Evolutionary conservation across 352 stramenopile genomes (phyloP), one percentile per base, ranked within the genome.

Genomic region (Pythium guiyangense): DNA sequence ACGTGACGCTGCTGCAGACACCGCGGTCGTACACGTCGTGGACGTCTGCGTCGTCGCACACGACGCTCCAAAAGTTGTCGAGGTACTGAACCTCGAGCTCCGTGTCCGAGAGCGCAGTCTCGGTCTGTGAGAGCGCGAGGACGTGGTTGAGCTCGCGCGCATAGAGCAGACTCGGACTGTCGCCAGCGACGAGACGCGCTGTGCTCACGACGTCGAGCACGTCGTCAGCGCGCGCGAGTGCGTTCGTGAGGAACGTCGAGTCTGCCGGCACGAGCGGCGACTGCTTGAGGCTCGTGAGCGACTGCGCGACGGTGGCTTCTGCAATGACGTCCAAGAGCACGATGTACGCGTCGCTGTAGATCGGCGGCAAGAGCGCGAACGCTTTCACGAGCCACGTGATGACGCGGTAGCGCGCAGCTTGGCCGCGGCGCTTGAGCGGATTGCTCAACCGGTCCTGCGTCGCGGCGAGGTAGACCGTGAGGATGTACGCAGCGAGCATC

Each of bases 321-420:
- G 84, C 83, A 47, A 94, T 73, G 10, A 95, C 49, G 59, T 95
- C 84, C 8, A 94, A 58, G 17, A 95, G 58, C 9, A 78, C 64
- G 39, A 95, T 86, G 60, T 88, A 92, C 11, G 86, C 90, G 65
- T 95, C 86, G 49, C 74, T 86, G 70, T 81, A 92, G 49, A 92
- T 79, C 4, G 74, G 77, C 18, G 86, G 86, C 4, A 95, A 63
- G 55, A 87, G 66, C 15, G 70, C 68, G 54, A 86, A 95, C 44
- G 73, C 88, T 51, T 91, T 88, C 43, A 95, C 63, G 34, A 93
- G 70, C 79, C 81, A 92, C 15, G 76, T 68, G 44, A 94, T 70
- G 9, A 95, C 66, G 43, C 86, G 84, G 47, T 91, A 85, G 17
- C 84, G 70, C 27, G 86, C 86, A 20, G 90, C 77, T 73, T 95